A percentile compares a stretch with the other conserved stretches of the same genome.
Evolutionary conservation across 805 yeast species (phyloP).

Genomic region (Schwanniomyces yamadae): DNA sequence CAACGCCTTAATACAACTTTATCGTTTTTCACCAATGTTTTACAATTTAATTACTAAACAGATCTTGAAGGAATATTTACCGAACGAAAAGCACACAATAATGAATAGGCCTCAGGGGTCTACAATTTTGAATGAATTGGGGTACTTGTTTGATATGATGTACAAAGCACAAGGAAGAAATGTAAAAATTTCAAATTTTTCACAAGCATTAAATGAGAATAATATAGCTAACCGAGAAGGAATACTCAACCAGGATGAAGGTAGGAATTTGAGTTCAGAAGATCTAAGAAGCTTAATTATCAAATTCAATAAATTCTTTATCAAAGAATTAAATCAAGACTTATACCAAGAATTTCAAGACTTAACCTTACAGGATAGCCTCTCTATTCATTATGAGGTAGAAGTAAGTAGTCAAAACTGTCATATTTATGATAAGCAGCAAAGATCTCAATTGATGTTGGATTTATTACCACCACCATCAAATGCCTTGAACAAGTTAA

Average conservation of each 20-base stretch:
- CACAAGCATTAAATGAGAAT: constrained; percentile 33
- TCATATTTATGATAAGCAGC: constrained; percentile 31
- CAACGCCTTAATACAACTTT: constrained; percentile 77
- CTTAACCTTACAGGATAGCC: constrained; percentile 29
- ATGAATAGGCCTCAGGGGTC: constrained; percentile 38
- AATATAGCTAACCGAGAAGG: constrained; percentile 51
- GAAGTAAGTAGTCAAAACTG: constrained; percentile 42
- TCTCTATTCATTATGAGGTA: constrained; percentile 46
- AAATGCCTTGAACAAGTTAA: constrained; percentile 22
- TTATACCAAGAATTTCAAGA: constrained; percentile 34
- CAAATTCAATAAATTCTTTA: constrained; percentile 57
- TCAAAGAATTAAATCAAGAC: constrained; percentile 52
- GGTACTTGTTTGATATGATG: constrained; percentile 90
- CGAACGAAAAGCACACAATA: constrained; percentile 34
- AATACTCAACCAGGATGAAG: constrained; percentile 51
- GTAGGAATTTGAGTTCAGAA: constrained; percentile 41
- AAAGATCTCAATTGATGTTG: constrained; percentile 37
- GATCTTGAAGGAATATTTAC: constrained; percentile 49
- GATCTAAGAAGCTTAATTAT: constrained; percentile 48
- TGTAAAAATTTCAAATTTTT: constrained; percentile 81
- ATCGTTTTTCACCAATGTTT: constrained; percentile 71
- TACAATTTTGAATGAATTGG: constrained; percentile 75
- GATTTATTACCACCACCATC: constrained; percentile 44
- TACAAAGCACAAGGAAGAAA: constrained; percentile 74
- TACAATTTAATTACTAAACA: constrained; percentile 62